Percentiles rank a stretch among this genome's conserved stretches.
Conservation (phyloP, 805 yeast species). For the Saturnispora quitensis region DNA sequence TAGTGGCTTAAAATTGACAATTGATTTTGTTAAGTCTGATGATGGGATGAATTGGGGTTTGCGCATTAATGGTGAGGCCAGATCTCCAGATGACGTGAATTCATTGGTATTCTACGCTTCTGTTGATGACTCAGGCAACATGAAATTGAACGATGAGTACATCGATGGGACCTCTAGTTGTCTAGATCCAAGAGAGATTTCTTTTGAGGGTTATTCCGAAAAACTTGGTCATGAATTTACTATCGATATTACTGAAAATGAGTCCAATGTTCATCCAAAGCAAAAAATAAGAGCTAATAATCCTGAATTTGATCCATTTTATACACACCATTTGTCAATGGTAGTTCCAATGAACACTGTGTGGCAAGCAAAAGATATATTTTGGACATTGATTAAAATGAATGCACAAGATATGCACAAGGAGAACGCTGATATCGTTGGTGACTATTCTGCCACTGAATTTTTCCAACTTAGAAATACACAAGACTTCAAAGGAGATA, state of each 20-base stretch:
- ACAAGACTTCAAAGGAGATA: conserved; percentile 57
- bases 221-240: conserved; percentile 59
- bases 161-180: conserved; percentile 21
- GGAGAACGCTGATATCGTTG: conserved; percentile 4
- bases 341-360: conserved; percentile 53
- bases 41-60: conserved; percentile 71
- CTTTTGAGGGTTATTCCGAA: conserved; percentile 43
- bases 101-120: conserved; percentile 74
- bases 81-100: conserved; percentile 39
- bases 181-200: conserved; percentile 28
- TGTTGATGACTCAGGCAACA: conserved; percentile 51
- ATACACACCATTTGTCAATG: conserved; percentile 58
- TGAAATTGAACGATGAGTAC: conserved; percentile 27
- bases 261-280: conserved; percentile 35
- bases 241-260: conserved; percentile 48
- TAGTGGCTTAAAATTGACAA: conserved; percentile 50
- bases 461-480: conserved; percentile 49
- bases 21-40: conserved; percentile 70
- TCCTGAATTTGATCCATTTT: conserved; percentile 45
- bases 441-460: conserved; percentile 36
- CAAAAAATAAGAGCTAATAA: conserved; percentile 20
- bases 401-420: conserved; percentile 38
- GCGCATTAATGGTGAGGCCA: conserved; percentile 58
- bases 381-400: conserved; percentile 59
- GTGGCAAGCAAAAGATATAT: conserved; percentile 77